These are phyloP conservation scores for Xylaria scruposa DNA, from an alignment of 495 filamentous ascomycete genomes.

Conservation along the genomic window DNA sequence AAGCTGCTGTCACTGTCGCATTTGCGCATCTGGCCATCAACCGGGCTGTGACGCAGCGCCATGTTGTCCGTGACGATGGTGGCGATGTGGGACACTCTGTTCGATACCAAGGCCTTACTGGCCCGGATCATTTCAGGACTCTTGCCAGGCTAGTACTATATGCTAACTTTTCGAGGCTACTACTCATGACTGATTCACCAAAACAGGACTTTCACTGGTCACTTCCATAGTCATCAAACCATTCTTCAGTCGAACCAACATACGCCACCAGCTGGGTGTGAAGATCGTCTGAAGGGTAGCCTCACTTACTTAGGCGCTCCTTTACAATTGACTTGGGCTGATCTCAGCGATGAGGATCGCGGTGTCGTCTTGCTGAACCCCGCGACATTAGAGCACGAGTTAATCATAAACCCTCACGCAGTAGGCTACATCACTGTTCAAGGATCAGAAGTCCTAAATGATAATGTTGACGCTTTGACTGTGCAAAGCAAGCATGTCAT, in stretches of 20 bases:
- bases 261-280: neutral
- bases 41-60: conserved; percentile 41
- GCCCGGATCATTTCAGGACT: conserved; percentile 36
- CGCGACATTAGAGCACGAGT: conserved; percentile 36
- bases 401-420: conserved; percentile 39
- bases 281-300: conserved; percentile 30
- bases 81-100: conserved; percentile 24
- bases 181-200: neutral
- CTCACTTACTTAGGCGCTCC: conserved; percentile 41
- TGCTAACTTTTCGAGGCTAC: neutral
- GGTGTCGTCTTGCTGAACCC: conserved; percentile 42
- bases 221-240: conserved; percentile 45
- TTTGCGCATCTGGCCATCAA: conserved; percentile 46
- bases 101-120: conserved; percentile 40
- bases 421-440: conserved; percentile 34
- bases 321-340: conserved; percentile 42
- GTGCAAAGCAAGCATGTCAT: conserved; percentile 40
- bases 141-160: conserved; percentile 28
- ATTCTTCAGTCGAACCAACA: conserved; percentile 31
- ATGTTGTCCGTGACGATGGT: conserved; percentile 29
- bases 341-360: conserved; percentile 37
- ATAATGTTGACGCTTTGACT: conserved; percentile 22
- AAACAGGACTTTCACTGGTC: conserved; percentile 41
- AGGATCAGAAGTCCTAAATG: conserved; percentile 31
- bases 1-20: conserved; percentile 35